These are phyloP conservation scores for Vaccinium darrowii DNA, from an alignment of 148 eudicot species.

Conservation along the genomic window DNA sequence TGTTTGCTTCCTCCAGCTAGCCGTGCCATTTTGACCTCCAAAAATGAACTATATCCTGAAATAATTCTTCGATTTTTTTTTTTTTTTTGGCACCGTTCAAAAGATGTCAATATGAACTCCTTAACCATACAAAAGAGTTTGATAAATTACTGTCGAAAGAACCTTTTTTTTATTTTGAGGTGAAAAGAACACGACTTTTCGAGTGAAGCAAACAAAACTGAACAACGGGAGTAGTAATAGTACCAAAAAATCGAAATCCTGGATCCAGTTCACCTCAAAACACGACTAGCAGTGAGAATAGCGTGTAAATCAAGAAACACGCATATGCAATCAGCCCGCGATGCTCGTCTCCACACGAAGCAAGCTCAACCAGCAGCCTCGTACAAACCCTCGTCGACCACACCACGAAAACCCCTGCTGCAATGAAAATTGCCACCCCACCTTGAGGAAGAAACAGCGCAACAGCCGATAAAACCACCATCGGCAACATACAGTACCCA, in stretches of 20 bases:
- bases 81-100: too few relatives aligned
- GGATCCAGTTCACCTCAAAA: constrained; percentile 23
- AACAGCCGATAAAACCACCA: constrained; percentile 58
- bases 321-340: constrained; percentile 58
- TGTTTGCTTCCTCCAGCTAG: too few relatives aligned
- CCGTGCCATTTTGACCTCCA: too few relatives aligned
- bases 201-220: too few relatives aligned
- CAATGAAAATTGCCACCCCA: constrained; percentile 36
- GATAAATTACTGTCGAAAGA: too few relatives aligned
- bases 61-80: too few relatives aligned
- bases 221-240: too few relatives aligned
- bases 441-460: constrained; percentile 61
- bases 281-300: constrained; percentile 54
- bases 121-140: too few relatives aligned
- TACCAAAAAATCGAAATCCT: not conserved
- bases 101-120: too few relatives aligned
- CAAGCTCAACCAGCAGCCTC: constrained; percentile 58
- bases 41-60: too few relatives aligned
- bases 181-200: too few relatives aligned
- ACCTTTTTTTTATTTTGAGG: too few relatives aligned
- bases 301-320: constrained; percentile 55
- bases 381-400: constrained; percentile 68
- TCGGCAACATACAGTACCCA: constrained; percentile 64
- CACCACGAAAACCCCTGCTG: constrained; percentile 47
- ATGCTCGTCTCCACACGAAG: constrained; percentile 59